Conservation (phyloP, 495 filamentous ascomycete species). For the Neurospora cerealis region DNA sequence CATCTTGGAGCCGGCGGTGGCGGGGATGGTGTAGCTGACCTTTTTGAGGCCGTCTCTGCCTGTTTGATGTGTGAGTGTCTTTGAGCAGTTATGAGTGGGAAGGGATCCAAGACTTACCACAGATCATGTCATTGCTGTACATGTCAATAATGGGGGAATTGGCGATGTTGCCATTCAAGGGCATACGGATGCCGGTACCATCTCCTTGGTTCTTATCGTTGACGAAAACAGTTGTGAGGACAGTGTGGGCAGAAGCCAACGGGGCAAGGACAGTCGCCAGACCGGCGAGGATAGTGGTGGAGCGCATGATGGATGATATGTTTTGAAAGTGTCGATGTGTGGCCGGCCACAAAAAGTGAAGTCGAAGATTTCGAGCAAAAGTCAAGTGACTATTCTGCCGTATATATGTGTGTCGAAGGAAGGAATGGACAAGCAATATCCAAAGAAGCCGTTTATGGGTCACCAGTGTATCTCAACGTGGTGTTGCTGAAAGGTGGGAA, state of each 20-base stretch:
- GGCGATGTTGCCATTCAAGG: slow-evolving; percentile 33
- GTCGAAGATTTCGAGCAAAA: not conserved
- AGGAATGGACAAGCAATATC: not conserved
- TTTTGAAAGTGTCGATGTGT: not conserved
- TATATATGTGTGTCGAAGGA: not conserved
- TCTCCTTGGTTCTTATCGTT: slow-evolving; percentile 55
- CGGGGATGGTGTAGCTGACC: slow-evolving; percentile 49
- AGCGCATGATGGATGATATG: slow-evolving; percentile 16
- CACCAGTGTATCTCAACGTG: not conserved
- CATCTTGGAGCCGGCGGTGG: slow-evolving; percentile 42
- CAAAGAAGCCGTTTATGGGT: not conserved
- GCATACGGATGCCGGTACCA: slow-evolving; percentile 61
- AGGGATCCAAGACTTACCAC: slow-evolving; percentile 38
- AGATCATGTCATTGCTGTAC: slow-evolving; percentile 53
- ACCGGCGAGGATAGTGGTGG: slow-evolving; percentile 10
- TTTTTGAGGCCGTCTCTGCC: slow-evolving; percentile 46
- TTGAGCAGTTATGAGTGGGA: not conserved
- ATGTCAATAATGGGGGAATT: slow-evolving; percentile 46
- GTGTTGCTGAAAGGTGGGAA: not conserved
- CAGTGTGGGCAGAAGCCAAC: slow-evolving; percentile 46
- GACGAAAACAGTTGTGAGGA: slow-evolving; percentile 57
- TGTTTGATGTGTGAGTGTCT: slow-evolving; percentile 12
- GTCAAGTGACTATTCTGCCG: not conserved
- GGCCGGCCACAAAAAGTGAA: slow-evolving; percentile 4
- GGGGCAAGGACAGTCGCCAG: slow-evolving; percentile 21